Conservation (phyloP, 352 stramenopile species). For the Phytophthora multivora region DNA sequence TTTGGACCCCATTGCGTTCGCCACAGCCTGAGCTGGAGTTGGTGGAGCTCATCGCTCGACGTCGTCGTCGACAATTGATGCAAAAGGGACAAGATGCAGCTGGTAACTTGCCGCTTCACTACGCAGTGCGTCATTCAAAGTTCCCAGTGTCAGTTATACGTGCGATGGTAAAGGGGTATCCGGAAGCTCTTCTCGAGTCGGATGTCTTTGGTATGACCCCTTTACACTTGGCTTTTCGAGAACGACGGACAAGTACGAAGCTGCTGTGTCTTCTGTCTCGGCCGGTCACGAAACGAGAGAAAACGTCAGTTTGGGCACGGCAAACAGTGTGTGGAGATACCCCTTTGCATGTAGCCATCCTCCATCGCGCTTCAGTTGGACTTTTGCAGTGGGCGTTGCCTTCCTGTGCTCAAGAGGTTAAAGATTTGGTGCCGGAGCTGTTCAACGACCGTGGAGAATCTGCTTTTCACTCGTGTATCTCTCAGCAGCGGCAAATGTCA, state of each 20-base stretch:
- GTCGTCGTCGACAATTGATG: constrained; percentile 55
- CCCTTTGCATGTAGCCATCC: constrained; percentile 42
- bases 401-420: constrained; percentile 3
- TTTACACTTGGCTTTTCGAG: constrained; percentile 61
- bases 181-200: constrained; percentile 38
- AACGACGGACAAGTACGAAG: constrained; percentile 26
- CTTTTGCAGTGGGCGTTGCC: constrained; percentile 43
- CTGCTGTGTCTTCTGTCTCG: constrained; percentile 35
- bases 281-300: not conserved
- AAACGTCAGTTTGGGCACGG: constrained; percentile 18
- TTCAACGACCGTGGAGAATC: constrained; percentile 47
- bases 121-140: constrained; percentile 46
- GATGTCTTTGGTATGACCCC: constrained; percentile 70
- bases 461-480: constrained; percentile 52
- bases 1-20: constrained; percentile 53
- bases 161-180: constrained; percentile 44
- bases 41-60: constrained; percentile 54
- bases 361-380: constrained; percentile 40
- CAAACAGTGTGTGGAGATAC: constrained; percentile 42
- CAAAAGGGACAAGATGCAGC: constrained; percentile 49
- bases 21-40: constrained; percentile 36
- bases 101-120: constrained; percentile 59
- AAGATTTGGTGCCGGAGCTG: constrained; percentile 2
- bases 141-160: constrained; percentile 42
- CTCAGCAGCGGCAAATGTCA: constrained; percentile 17